A percentile compares a stretch with the other conserved stretches of the same genome.
phyloP scores from a whole-genome alignment of 495 filamentous ascomycete genomes.

The Podospora comata region DNA sequence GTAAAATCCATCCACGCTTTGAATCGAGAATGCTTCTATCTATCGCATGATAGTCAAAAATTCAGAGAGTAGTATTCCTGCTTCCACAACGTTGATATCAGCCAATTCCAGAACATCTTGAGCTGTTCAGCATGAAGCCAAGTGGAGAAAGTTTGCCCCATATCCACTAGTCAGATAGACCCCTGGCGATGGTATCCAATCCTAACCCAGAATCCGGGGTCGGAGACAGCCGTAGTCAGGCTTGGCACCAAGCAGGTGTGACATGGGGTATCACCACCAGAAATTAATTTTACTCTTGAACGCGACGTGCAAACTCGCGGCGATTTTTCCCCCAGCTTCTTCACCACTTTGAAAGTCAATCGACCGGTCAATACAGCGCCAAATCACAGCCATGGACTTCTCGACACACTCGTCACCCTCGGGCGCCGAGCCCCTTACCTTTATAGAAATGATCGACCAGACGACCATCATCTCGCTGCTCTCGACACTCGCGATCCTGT shows the following conservation, averaged over 20 bases:
- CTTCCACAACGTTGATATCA: constrained; percentile 9
- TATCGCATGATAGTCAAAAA: neutral
- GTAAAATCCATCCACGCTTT: no score
- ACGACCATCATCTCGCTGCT: constrained; percentile 54
- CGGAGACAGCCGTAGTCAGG: neutral
- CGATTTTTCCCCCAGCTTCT: neutral
- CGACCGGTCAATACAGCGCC: neutral
- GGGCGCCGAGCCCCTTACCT: constrained; percentile 15
- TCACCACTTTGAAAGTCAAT: neutral
- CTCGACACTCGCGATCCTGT: constrained; percentile 49
- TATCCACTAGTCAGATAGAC: neutral
- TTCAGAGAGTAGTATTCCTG: constrained; percentile 8
- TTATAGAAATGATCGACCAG: constrained; percentile 48
- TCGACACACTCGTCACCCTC: constrained; percentile 26
- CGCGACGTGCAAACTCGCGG: constrained; percentile 7
- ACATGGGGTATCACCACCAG: neutral
- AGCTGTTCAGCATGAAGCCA: neutral
- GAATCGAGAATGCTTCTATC: no score
- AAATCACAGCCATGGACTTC: constrained; percentile 11
- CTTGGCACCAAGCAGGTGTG: neutral
- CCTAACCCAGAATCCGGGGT: neutral
- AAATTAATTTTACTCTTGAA: neutral
- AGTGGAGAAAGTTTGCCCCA: neutral
- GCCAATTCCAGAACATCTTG: neutral
- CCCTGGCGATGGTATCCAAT: neutral